Evolutionary conservation across 257 asterid genomes (phyloP).

Genomic region (Gentiana macrophylla): DNA sequence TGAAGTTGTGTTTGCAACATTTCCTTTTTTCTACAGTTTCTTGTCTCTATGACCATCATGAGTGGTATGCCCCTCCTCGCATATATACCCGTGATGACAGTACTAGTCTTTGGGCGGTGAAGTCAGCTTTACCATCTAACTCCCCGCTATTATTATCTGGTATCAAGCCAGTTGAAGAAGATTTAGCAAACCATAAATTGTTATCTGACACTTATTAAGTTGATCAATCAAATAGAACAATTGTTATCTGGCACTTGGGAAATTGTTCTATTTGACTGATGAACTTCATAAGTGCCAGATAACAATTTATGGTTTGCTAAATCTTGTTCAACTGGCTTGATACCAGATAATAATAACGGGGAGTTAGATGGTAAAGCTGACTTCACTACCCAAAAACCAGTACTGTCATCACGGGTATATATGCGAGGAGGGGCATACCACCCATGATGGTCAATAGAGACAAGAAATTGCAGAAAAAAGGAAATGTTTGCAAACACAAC

Average conservation of each 20-base stretch:
- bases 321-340: slow-evolving; percentile 29
- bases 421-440: slow-evolving; percentile 96
- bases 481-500: too few species aligned
- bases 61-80: slow-evolving; percentile 96
- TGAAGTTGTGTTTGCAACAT: too few species aligned
- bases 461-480: slow-evolving; percentile 68
- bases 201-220: slow-evolving; percentile 26
- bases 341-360: slow-evolving; percentile 34
- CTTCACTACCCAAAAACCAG: slow-evolving; percentile 80
- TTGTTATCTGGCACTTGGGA: slow-evolving; percentile 27
- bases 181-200: slow-evolving; percentile 14
- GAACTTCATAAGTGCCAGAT: slow-evolving; percentile 26
- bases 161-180: slow-evolving; percentile 27
- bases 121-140: slow-evolving; percentile 58
- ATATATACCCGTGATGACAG: slow-evolving; percentile 78
- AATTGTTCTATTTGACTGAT: slow-evolving; percentile 44
- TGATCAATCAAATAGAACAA: slow-evolving; percentile 41
- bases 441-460: slow-evolving; percentile 94
- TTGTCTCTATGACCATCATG: slow-evolving; percentile 95
- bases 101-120: slow-evolving; percentile 76
- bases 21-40: slow-evolving; percentile 49
- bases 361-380: slow-evolving; percentile 58
- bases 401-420: slow-evolving; percentile 76
- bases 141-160: slow-evolving; percentile 41
- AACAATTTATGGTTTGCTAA: slow-evolving; percentile 11